These are phyloP conservation scores for Hanseniaspora valbyensis DNA, from an alignment of 805 yeast species.

Conservation along the genomic window DNA sequence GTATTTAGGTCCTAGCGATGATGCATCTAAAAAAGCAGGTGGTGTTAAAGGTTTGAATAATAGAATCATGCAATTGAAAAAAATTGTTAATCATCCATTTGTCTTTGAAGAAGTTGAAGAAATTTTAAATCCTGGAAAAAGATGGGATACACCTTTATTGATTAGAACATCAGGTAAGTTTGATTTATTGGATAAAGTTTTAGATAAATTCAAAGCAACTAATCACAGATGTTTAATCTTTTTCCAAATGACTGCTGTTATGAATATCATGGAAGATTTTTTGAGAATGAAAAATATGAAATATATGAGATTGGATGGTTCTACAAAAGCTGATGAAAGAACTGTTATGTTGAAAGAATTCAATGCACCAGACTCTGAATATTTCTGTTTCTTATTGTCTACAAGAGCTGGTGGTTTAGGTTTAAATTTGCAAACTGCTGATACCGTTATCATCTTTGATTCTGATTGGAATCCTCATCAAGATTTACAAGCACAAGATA, in stretches of 20 bases:
- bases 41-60: conserved; percentile 72
- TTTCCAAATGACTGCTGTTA: conserved; percentile 81
- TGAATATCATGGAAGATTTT: conserved; percentile 84
- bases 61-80: conserved; percentile 74
- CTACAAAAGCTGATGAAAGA: conserved; percentile 76
- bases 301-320: conserved; percentile 70
- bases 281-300: conserved; percentile 54
- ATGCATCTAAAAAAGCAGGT: conserved; percentile 47
- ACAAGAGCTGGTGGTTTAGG: conserved; percentile 89
- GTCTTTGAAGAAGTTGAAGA: conserved; percentile 75
- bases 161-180: conserved; percentile 76
- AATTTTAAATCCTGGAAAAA: conserved; percentile 46
- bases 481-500: conserved; percentile 81
- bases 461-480: conserved; percentile 91
- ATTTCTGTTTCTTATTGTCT: conserved; percentile 65
- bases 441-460: conserved; percentile 75
- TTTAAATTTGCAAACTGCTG: conserved; percentile 76
- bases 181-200: conserved; percentile 60
- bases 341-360: conserved; percentile 60
- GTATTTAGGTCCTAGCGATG: conserved; percentile 45
- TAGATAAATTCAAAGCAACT: conserved; percentile 61
- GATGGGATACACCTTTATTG: conserved; percentile 51
- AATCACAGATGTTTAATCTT: conserved; percentile 74
- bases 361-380: conserved; percentile 66
- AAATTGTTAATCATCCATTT: conserved; percentile 79